Percentiles rank a stretch among this genome's conserved stretches.
Evolutionary conservation across 2,329 filamentous ascomycete species (phyloP).

Genomic region (Blumeria hordei): DNA sequence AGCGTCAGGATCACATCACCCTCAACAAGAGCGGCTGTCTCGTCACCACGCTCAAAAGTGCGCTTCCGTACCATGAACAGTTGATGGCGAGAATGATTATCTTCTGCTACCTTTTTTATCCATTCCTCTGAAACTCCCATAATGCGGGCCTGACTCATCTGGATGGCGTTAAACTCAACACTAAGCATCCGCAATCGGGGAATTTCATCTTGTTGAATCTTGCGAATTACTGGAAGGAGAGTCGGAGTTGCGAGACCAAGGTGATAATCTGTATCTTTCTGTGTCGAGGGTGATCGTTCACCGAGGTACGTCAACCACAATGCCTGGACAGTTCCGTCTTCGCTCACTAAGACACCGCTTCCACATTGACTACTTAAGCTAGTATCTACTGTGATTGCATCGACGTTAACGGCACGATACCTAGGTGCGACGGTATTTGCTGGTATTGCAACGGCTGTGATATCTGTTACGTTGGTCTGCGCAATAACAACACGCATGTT

Average conservation of each 20-base stretch:
- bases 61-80: conserved; percentile 97
- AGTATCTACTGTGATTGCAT: conserved; percentile 92
- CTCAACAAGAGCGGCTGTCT: conserved; percentile 49
- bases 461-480: conserved; percentile 86
- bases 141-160: conserved; percentile 88
- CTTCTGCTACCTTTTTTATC: conserved; percentile 72
- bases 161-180: conserved; percentile 81
- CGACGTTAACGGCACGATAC: conserved; percentile 85
- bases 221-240: conserved; percentile 63
- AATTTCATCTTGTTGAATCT: conserved; percentile 56
- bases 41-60: conserved; percentile 37
- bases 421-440: conserved; percentile 77
- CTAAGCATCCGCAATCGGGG: conserved; percentile 78
- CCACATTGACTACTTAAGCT: conserved; percentile 77
- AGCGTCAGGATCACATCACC: conserved; percentile 81
- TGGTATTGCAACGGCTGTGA: conserved; percentile 89
- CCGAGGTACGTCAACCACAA: conserved; percentile 94
- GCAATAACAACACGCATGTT: conserved; percentile 84
- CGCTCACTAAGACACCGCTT: conserved; percentile 71
- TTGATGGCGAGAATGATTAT: conserved; percentile 82
- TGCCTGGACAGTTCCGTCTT: conserved; percentile 81
- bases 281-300: conserved; percentile 52
- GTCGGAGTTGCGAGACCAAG: conserved; percentile 67
- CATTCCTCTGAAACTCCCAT: conserved; percentile 94
- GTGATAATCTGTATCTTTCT: conserved; percentile 90